These are phyloP conservation scores for Puccinia novopanici DNA, from an alignment of 1,284 basidiomycete species.

Conservation along the genomic window DNA sequence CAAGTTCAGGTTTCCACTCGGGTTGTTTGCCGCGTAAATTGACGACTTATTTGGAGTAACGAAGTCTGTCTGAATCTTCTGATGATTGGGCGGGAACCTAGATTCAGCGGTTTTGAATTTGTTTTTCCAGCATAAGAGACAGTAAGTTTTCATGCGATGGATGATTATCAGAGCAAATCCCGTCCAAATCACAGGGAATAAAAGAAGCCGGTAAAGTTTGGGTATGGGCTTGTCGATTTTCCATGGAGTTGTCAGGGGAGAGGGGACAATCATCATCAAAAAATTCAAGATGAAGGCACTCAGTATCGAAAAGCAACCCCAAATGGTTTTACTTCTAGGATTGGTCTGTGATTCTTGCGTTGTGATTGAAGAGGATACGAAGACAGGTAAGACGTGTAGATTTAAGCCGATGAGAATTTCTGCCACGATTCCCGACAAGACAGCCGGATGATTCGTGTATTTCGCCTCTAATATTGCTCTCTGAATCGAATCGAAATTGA, in stretches of 20 bases:
- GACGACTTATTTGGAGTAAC: not conserved
- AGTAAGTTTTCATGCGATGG: conserved; percentile 8
- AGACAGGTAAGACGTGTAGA: conserved; percentile 32
- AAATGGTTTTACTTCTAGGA: conserved; percentile 12
- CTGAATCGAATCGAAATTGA: conserved; percentile 29
- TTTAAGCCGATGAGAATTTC: conserved; percentile 33
- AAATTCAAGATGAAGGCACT: conserved; percentile 27
- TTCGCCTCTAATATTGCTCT: conserved; percentile 37
- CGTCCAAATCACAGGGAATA: conserved; percentile 28
- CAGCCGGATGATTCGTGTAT: conserved; percentile 46
- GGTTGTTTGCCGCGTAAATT: not conserved
- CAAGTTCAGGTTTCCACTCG: not conserved
- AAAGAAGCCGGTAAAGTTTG: conserved; percentile 20
- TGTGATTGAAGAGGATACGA: conserved; percentile 5
- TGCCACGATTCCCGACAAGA: conserved; percentile 35
- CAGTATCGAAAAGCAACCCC: conserved; percentile 24
- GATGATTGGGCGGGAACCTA: not conserved
- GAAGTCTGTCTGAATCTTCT: not conserved
- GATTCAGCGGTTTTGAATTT: not conserved
- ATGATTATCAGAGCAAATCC: conserved; percentile 20
- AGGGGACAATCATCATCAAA: conserved; percentile 31
- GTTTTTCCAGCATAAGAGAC: conserved; percentile 24
- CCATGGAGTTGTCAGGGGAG: conserved; percentile 19
- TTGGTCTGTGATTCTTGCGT: not conserved
- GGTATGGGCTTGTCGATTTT: not conserved